Conservation (phyloP, 2,329 filamentous ascomycete species). For the Escovopsis sp. region DNA sequence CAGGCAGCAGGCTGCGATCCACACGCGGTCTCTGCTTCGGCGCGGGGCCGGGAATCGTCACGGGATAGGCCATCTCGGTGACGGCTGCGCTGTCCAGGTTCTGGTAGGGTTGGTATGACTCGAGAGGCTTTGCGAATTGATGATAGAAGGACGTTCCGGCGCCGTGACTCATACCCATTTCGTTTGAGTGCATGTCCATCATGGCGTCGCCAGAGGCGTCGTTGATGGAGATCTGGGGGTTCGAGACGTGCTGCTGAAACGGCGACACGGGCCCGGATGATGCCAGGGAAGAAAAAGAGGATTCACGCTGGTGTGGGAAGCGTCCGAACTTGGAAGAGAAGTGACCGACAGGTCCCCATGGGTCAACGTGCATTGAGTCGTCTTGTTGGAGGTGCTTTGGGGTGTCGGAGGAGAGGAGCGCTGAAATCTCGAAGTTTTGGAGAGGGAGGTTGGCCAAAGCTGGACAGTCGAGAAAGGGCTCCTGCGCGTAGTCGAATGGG, state of each 20-base stretch:
- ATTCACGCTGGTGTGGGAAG: conserved; percentile 41
- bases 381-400: conserved; percentile 2
- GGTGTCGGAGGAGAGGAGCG: background rate
- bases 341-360: conserved; percentile 24
- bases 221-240: conserved; percentile 42
- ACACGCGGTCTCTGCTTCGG: conserved; percentile 19
- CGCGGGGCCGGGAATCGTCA: conserved; percentile 21
- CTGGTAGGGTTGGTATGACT: conserved; percentile 28
- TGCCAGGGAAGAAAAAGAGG: conserved; percentile 45
- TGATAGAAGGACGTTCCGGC: conserved; percentile 27
- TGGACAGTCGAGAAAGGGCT: conserved; percentile 1
- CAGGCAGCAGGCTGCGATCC: conserved; percentile 29
- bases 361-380: conserved; percentile 27
- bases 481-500: conserved; percentile 6
- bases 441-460: conserved; percentile 9
- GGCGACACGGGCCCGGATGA: conserved; percentile 47
- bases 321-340: conserved; percentile 24
- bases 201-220: conserved; percentile 33
- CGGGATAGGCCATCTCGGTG: conserved; percentile 26
- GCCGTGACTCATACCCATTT: conserved; percentile 10
- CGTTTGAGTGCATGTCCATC: conserved; percentile 24
- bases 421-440: conserved; percentile 10
- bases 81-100: conserved; percentile 20
- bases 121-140: conserved; percentile 28
- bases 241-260: conserved; percentile 37